A percentile compares a stretch with the other conserved stretches of the same genome.
Evolutionary conservation across 2,329 filamentous ascomycete species (phyloP).

Genomic region (Botrytis byssoidea): DNA sequence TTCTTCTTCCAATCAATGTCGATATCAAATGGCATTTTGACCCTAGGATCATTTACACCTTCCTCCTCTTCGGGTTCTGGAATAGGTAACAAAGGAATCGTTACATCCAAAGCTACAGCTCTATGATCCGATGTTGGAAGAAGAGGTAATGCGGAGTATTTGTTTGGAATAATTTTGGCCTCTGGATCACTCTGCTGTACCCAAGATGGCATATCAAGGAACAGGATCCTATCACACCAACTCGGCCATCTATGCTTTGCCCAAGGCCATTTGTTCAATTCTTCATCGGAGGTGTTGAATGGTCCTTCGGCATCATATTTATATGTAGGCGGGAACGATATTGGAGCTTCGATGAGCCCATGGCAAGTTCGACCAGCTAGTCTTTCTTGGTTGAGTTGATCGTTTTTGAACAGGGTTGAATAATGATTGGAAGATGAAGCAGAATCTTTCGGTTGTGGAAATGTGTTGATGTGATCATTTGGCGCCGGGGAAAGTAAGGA

Average conservation of each 20-base stretch:
- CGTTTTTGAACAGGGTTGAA: constrained; percentile 63
- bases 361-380: constrained; percentile 70
- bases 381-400: constrained; percentile 78
- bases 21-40: constrained; percentile 55
- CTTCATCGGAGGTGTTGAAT: constrained; percentile 42
- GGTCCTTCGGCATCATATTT: constrained; percentile 65
- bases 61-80: constrained; percentile 39
- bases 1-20: constrained; percentile 55
- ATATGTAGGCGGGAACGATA: constrained; percentile 88
- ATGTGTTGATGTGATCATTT: constrained; percentile 51
- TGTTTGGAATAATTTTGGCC: constrained; percentile 54
- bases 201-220: constrained; percentile 61
- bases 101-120: constrained; percentile 70
- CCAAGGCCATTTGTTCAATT: constrained; percentile 64
- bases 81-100: constrained; percentile 57
- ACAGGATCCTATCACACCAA: constrained; percentile 92
- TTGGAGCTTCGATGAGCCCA: constrained; percentile 69
- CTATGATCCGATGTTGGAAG: constrained; percentile 86
- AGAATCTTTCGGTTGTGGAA: constrained; percentile 59
- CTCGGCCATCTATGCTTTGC: constrained; percentile 81
- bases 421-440: constrained; percentile 59
- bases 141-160: constrained; percentile 74
- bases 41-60: constrained; percentile 40
- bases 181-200: constrained; percentile 39
- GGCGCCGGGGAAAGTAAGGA: constrained; percentile 61